Evolutionary conservation across 257 asterid genomes (phyloP), one percentile per base, ranked within the genome.

Genomic region (Fraxinus excelsior): DNA sequence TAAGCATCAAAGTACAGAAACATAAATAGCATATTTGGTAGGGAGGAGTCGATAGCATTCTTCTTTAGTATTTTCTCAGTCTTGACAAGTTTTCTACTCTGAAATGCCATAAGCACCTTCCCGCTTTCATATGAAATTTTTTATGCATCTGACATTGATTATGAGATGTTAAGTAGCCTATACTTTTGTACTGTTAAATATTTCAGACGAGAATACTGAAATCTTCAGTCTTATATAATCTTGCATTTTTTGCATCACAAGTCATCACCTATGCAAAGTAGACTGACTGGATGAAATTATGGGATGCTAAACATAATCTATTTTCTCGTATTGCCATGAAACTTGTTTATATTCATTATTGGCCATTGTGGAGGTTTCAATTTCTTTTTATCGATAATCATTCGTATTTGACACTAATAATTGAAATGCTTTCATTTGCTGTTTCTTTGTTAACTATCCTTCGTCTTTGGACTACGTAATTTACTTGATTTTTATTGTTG

Each of bases 401-500:
- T 4, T 72, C 14, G 40, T 40, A 5, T 71, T 2, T 28, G 7
- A 19, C 7, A 1, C 28, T 35, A 51, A 4, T 16, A 35, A 10
- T 4, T 29, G 9, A 40, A 62, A 32, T 18, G 53, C 68, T 65
- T 31, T 53, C 28, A n/a, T 58, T 74, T 16, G n/a, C 12, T 74
- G 7, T 78, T 35, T 67, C 31, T 73, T 21, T n/a, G 3, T 66
- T 74, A 7, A 9, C n/a, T n/a, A 29, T n/a, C 65, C 65, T 56
- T 19, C 10, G 0, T 56, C 11, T 53, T 53, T 7, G 28, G 46
- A 40, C 44, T 38, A 9, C 42, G 26, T 26, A 60, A 28, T 44
- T 75, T 75, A 76, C 72, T 83, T 73, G 62, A 69, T 73, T 65
- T 79, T 60, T 37, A 62, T 85, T 67, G 29, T 70, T 71, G 66